Evolutionary conservation across 768 basidiomycete genomes (phyloP), one percentile per base, ranked within the genome.

Genomic region (Leccinum longicurvipes): DNA sequence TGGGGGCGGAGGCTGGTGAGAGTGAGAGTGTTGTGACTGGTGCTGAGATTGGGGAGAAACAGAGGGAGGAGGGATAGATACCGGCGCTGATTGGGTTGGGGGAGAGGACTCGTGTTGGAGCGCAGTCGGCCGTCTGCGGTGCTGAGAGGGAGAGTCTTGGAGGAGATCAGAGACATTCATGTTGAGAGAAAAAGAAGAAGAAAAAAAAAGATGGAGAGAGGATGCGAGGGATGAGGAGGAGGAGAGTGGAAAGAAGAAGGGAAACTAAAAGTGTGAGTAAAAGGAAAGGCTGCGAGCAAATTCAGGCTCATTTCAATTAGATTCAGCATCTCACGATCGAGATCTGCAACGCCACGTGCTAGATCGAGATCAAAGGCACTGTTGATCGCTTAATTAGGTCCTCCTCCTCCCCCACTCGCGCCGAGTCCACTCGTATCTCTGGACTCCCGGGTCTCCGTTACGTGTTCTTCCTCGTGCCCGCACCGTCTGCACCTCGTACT

Each of bases 161-260:
- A 89, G 74, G 54, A 89, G 79, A 66, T 77, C 82, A 23, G 82
- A 82, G 61, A 89, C 84, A 72, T 88, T 86, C 86, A 88, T 88
- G 2, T 2, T 49, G 2, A 3, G 28, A 6, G 3, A n/a, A 24
- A 29, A 7, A 46, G n/a, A 49, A 29, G 32, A 14, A 17, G 2
- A 14, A 19, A 8, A 47, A 42, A 51, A 49, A 27, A 39, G 23
- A n/a, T 31, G 19, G 45, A n/a, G 36, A 39, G 36, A 46, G 45
- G 55, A 47, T 36, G 32, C 17, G 56, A 54, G 55, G n/a, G 59
- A 54, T 4, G 55, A 47, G 44, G 58, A 32, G 47, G n/a, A 47
- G 23, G 56, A 68, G 66, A 61, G 67, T 55, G 60, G 63, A 57
- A 58, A 52, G 62, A 65, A 68, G 66, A 57, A n/a, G 64, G n/a